A percentile compares a stretch with the other conserved stretches of the same genome.
Evolutionary conservation across 495 filamentous ascomycete species (phyloP).

Genomic region (Penicillium longicatenatum): DNA sequence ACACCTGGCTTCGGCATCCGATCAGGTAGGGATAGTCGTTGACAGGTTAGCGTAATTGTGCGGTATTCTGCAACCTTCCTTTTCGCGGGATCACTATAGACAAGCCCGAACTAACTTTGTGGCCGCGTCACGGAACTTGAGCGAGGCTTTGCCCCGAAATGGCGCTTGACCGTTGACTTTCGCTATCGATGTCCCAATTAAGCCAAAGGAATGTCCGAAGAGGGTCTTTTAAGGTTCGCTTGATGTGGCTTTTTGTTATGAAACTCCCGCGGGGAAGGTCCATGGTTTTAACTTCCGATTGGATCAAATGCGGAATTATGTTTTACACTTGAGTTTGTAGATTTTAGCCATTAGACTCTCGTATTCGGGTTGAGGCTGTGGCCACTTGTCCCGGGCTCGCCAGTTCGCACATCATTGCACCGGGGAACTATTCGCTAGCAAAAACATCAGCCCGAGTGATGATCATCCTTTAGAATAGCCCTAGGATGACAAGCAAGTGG

Average conservation of each 20-base stretch:
- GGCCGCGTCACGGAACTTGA: constrained; percentile 1
- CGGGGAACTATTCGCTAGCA: no score
- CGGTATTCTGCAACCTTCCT: no score
- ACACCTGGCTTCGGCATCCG: not conserved
- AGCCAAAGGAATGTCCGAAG: not conserved
- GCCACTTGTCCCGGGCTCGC: not conserved
- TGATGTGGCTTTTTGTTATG: not conserved
- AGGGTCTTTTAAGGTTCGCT: not conserved
- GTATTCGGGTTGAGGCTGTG: not conserved
- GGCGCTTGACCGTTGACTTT: not conserved
- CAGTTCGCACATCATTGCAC: no score
- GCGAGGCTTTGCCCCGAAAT: constrained; percentile 4
- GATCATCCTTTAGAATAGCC: no score
- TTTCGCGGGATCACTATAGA: not conserved
- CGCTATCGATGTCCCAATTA: not conserved
- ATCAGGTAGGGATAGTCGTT: not conserved
- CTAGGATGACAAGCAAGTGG: no score
- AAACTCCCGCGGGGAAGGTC: not conserved
- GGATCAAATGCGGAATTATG: not conserved
- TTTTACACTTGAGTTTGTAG: not conserved
- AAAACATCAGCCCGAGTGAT: no score
- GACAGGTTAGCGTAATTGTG: no score
- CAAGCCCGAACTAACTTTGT: not conserved
- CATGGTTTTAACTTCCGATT: not conserved
- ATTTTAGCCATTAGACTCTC: not conserved